These are phyloP conservation scores for Aspergillus pseudoviridinutans DNA, from an alignment of 2,329 filamentous ascomycete species.

Conservation along the genomic window DNA sequence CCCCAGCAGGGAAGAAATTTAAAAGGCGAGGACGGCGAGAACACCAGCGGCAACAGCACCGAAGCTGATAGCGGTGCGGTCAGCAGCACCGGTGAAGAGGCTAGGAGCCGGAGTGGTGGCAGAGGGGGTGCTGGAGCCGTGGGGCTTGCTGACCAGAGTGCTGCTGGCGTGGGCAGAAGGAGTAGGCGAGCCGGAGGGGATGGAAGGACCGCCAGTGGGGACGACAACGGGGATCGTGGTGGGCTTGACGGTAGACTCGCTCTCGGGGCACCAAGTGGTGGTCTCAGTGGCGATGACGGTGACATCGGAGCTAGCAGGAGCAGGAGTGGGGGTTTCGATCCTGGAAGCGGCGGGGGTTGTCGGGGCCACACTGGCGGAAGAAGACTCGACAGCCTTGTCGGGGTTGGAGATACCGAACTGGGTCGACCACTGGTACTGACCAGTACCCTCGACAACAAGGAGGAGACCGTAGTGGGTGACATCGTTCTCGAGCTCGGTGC, in stretches of 20 bases:
- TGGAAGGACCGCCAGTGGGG: conserved; percentile 3
- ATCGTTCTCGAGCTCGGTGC: conserved; percentile 45
- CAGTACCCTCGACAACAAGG: conserved; percentile 56
- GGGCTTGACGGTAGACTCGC: conserved; percentile 9
- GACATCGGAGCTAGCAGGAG: neutral
- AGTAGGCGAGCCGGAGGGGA: conserved; percentile 8
- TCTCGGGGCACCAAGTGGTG: conserved; percentile 11
- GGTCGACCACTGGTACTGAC: conserved; percentile 59
- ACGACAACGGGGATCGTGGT: conserved; percentile 11
- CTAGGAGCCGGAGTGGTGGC: conserved; percentile 11
- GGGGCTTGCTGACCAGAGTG: conserved; percentile 5
- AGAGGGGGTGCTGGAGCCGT: conserved; percentile 1
- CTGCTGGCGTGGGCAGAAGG: conserved; percentile 4
- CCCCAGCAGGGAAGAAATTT: conserved; percentile 12
- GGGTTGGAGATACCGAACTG: conserved; percentile 56
- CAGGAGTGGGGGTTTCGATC: neutral
- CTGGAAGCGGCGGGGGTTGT: conserved; percentile 3
- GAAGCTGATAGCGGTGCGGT: conserved; percentile 32
- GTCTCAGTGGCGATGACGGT: conserved; percentile 2
- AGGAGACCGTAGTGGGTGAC: conserved; percentile 57
- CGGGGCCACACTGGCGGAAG: conserved; percentile 9
- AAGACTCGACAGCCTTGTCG: conserved; percentile 7
- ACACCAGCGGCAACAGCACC: conserved; percentile 34
- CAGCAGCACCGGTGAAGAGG: conserved; percentile 30
- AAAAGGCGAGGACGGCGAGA: conserved; percentile 33